Base-by-base conservation (phyloP, 768 basidiomycete genomes). In the Termitomyces sp. region DNA sequence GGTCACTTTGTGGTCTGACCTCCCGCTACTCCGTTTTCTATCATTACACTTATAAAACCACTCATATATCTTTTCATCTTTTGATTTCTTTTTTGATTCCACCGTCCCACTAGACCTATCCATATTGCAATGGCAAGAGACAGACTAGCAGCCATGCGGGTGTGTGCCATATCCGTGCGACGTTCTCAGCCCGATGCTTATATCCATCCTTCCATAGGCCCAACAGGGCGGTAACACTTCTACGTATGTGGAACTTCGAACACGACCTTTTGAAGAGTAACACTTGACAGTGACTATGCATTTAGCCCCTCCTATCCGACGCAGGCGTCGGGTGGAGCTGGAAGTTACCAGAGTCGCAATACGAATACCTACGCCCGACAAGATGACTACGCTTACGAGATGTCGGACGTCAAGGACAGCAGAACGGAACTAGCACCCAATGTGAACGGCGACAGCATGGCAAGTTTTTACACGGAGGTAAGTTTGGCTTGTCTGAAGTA, bases 101-200 rank as follows among this genome's bases (percentile, higher is more conserved):
- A 62, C 55, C 55, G 54, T 54, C 56, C 62, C 62, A 55, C 56
- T 51, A 51, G 50, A 49, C 60, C 60, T 67, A 48, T 35, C 53
- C 56, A 63, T 59, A 67, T 62, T 62, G 71, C 64, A 63, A 88
- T 91, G 86, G 90, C 93, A 62, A 85, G 93, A 82, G 92, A 95
- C 76, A 84, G 93, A 79, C 81, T 95, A 62, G 92, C 90, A 65
- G 89, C 87, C 60, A 83, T 89, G 84, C 83, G 90, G 75, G 89
- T 90, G 57, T 57, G 84, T 64, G 30, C 50, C 54, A 60, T 59
- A n/a, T 40, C 33, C 35, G 35, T 49, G 40, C 19, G 42, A 44
- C 41, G 44, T 55, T 23, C 57, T 49, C 50, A 38, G 28, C n/a
- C 37, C 6, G 49, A 50, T 51, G 37, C 61, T 43, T 47, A 54